These are phyloP conservation scores for Cucurbita ficifolia DNA, from an alignment of 306 rosid genomes.

Conservation along the genomic window DNA sequence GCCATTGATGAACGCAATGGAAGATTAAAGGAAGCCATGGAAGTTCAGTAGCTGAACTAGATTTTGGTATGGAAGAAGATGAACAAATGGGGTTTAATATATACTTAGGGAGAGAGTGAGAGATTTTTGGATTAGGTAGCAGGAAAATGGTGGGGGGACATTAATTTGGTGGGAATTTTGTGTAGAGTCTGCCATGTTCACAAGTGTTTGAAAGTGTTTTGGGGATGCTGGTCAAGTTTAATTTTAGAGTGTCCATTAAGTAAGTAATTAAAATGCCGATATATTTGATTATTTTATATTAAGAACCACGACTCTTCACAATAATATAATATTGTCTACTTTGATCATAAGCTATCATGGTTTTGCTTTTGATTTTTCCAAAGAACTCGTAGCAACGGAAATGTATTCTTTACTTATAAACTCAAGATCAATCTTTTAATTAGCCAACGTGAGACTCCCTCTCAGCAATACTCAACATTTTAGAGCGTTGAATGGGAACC, in stretches of 20 bases:
- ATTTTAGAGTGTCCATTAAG: conserved; percentile 74
- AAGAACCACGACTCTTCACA: no score
- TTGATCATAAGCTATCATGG: no score
- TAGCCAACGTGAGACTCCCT: no score
- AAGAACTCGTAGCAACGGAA: no score
- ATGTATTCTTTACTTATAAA: no score
- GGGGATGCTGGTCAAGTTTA: conserved; percentile 44
- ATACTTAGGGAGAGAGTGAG: not conserved
- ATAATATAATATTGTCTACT: no score
- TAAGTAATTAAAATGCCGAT: not conserved
- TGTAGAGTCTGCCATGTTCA: not conserved
- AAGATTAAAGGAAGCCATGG: not conserved
- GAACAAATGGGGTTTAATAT: not conserved
- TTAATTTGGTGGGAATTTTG: not conserved
- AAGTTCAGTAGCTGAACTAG: not conserved
- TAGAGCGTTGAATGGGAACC: no score
- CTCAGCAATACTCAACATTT: no score
- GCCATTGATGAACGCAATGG: conserved; percentile 12
- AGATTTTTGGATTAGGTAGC: not conserved
- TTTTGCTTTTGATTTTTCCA: no score
- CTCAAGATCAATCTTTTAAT: no score
- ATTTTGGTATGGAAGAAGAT: not conserved
- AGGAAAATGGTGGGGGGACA: not conserved
- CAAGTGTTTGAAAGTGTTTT: not conserved
- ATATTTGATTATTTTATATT: no score